These are phyloP conservation scores for Cercospora citrullina DNA, from an alignment of 2,329 filamentous ascomycete genomes.

Conservation along the genomic window DNA sequence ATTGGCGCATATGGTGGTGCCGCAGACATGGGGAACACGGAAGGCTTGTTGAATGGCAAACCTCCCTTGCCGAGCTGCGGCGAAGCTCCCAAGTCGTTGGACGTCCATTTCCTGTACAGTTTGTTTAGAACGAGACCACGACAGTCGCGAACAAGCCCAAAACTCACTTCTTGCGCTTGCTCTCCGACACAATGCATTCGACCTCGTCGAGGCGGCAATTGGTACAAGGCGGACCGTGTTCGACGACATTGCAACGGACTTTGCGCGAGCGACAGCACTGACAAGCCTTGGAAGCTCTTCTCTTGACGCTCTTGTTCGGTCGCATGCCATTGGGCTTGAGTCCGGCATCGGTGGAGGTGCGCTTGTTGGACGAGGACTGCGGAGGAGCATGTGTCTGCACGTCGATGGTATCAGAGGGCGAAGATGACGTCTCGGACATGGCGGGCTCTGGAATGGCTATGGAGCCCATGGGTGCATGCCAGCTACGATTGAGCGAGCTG, in stretches of 20 bases:
- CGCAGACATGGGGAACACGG: conserved; percentile 36
- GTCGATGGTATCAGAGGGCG: conserved; percentile 32
- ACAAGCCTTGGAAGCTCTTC: conserved; percentile 87
- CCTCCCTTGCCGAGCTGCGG: conserved; percentile 25
- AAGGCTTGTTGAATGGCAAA: conserved; percentile 24
- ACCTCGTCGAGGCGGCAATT: conserved; percentile 83
- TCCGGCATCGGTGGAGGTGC: conserved; percentile 59
- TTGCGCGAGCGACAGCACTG: conserved; percentile 86
- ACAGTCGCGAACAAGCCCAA: not conserved
- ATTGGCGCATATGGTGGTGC: conserved; percentile 37
- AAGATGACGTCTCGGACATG: conserved; percentile 35
- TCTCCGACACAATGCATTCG: conserved; percentile 68
- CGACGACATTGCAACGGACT: conserved; percentile 90
- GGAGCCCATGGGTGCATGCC: conserved; percentile 26
- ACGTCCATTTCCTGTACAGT: conserved; percentile 40
- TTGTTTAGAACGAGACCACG: not conserved
- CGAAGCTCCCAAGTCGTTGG: conserved; percentile 28
- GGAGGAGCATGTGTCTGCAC: conserved; percentile 22
- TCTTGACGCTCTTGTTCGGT: conserved; percentile 65
- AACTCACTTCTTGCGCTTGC: conserved; percentile 80
- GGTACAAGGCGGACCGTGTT: conserved; percentile 78
- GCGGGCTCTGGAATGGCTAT: conserved; percentile 26
- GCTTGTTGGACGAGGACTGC: conserved; percentile 44
- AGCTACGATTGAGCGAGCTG: conserved; percentile 9
- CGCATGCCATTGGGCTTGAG: conserved; percentile 51